Conservation (phyloP, 1,284 basidiomycete species). For the Pseudozyma pruni region DNA sequence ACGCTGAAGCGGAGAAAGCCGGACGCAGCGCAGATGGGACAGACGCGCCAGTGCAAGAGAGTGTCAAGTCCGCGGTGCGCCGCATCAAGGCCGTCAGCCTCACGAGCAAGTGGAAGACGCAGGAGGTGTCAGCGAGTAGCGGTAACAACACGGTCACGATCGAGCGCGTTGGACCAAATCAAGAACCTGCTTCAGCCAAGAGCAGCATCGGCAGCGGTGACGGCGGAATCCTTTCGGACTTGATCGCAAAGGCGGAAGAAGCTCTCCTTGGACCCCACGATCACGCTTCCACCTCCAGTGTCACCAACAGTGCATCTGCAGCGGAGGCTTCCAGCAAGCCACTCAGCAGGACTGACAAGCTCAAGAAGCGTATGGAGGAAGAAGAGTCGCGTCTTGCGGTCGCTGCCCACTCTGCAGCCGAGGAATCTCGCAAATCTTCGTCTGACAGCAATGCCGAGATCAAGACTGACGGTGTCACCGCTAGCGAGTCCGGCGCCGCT, state of each 20-base stretch:
- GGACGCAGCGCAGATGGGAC: constrained; percentile 1
- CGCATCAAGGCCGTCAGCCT: constrained; percentile 44
- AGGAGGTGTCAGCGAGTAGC: constrained; percentile 41
- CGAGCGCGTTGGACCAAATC: constrained; percentile 28
- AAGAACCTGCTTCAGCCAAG: constrained; percentile 1
- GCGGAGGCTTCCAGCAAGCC: background rate
- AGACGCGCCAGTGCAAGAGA: constrained; percentile 8
- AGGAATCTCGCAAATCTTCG: constrained; percentile 22
- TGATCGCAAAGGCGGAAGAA: constrained; percentile 41
- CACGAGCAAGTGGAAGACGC: constrained; percentile 50
- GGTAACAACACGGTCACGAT: constrained; percentile 53
- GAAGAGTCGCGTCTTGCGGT: constrained; percentile 38
- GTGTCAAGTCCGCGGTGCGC: constrained; percentile 42
- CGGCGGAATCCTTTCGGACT: constrained; percentile 25
- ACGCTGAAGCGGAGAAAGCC: constrained; percentile 27
- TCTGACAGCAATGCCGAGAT: constrained; percentile 15
- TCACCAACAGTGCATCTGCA: background rate
- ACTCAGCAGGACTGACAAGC: constrained; percentile 19
- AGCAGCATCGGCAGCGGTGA: constrained; percentile 7
- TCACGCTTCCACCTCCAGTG: too few relatives aligned
- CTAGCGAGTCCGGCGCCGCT: constrained; percentile 6
- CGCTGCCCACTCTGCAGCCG: constrained; percentile 46
- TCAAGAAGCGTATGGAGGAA: constrained; percentile 44
- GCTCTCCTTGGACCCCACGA: constrained; percentile 19
- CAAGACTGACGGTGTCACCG: constrained; percentile 15